Evolutionary conservation across 257 asterid species (phyloP), one percentile per base, ranked within the genome.

Genomic region (Lithospermum erythrorhizon): DNA sequence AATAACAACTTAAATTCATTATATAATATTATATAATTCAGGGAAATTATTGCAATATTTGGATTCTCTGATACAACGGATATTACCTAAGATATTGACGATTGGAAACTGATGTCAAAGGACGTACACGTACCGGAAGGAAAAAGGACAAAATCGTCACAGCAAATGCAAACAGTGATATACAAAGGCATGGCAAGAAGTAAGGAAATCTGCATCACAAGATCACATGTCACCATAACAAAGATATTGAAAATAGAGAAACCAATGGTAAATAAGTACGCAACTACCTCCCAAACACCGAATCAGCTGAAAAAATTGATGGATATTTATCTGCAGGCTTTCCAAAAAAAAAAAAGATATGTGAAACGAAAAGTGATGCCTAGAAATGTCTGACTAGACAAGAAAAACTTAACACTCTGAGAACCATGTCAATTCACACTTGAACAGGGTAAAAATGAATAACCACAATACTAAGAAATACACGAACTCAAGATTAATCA

Each of bases 301-400:
- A 86, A 55, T 73, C 80, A 52, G 62, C 23, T 51, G 90, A 73
- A 76, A 86, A 83, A 22, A 82, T 63, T 66, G 72, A 59, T 3
- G 97, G 97, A 72, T 82, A 86, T 81, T 89, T 83, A 70, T 86
- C 90, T 61, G 95, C 97, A 62, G 95, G 97, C 97, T 86, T 64
- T 21, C 37, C 29, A 35, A 27, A 63, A 58, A 62, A 65, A 5
- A 41, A 41, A 8, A 11, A 41, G 13, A 41, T 41, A 2, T 5
- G 18, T 25, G 22, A 1, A 56, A 67, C 55, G 55, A 58, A 6
- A 9, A 30, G 23, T n/a, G 23, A 21, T 32, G 17, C 61, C 7
- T 9, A 48, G 17, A 57, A 17, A 57, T 25, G 11, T 4, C 11
- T 58, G 47, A 58, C 14, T 47, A 3, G 10, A 58, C 17, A 19